These are phyloP conservation scores for Kluyveromyces sp. DNA, from an alignment of 1,139 yeast species.

Conservation along the genomic window DNA sequence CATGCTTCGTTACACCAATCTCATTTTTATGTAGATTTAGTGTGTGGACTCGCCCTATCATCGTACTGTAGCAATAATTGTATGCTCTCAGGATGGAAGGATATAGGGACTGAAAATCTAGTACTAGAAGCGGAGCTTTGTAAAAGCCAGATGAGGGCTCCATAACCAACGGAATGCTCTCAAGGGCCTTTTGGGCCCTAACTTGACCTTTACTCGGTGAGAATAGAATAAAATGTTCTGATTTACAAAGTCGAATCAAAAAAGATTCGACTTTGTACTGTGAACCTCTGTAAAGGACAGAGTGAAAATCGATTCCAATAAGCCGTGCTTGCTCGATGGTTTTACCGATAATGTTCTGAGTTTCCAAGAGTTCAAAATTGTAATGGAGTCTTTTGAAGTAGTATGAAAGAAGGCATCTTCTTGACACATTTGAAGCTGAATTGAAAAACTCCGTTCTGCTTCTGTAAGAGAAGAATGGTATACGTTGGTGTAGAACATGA, in stretches of 20 bases:
- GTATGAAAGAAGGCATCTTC: slow-evolving; percentile 42
- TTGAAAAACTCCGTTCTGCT: slow-evolving; percentile 48
- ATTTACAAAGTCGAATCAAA: slow-evolving; percentile 62
- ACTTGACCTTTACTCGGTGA: slow-evolving; percentile 83
- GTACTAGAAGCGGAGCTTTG: slow-evolving; percentile 79
- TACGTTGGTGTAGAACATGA: slow-evolving; percentile 56
- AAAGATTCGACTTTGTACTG: slow-evolving; percentile 90
- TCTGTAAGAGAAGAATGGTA: slow-evolving; percentile 55
- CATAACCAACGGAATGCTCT: slow-evolving; percentile 83
- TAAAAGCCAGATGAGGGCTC: slow-evolving; percentile 84
- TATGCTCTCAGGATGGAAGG: slow-evolving; percentile 91
- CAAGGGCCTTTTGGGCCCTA: slow-evolving; percentile 76
- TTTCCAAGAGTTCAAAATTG: slow-evolving; percentile 46
- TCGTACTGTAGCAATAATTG: slow-evolving; percentile 85
- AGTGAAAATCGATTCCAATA: slow-evolving; percentile 83
- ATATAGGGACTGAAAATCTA: slow-evolving; percentile 89
- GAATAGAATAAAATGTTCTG: slow-evolving; percentile 62
- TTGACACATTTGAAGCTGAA: slow-evolving; percentile 27
- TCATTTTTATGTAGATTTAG: slow-evolving; percentile 43
- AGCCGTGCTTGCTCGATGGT: slow-evolving; percentile 81
- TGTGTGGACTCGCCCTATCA: slow-evolving; percentile 62
- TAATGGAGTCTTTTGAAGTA: slow-evolving; percentile 44
- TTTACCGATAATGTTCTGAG: slow-evolving; percentile 60
- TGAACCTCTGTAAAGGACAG: slow-evolving; percentile 84
- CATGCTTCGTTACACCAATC: slow-evolving; percentile 46